Conservation (phyloP, 176 grass and related monocot species). For the Carex scoparia region DNA sequence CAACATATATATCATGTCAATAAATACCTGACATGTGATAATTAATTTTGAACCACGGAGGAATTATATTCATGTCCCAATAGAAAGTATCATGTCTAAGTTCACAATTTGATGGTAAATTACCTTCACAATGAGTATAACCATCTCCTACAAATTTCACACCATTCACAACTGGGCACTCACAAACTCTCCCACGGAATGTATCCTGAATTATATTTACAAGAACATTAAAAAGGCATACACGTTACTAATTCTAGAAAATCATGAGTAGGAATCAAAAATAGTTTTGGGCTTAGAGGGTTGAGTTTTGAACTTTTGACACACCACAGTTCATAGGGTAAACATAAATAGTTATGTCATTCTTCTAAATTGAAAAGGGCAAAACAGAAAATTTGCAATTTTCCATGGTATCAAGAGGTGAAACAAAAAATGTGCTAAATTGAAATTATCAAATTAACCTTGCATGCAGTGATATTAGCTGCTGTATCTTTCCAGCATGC, state of each 20-base stretch:
- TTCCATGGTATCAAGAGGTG: not conserved
- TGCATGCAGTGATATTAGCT: conserved; percentile 93
- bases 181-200: conserved; percentile 81
- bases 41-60: not conserved
- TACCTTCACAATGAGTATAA: conserved; percentile 94
- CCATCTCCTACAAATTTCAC: conserved; percentile 95
- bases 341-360: not conserved
- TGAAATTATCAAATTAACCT: conserved; percentile 43
- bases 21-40: not conserved
- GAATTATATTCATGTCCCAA: not conserved
- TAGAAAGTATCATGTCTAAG: not conserved
- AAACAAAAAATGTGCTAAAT: conserved; percentile 7
- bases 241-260: not conserved
- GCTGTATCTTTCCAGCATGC: conserved; percentile 89
- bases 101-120: not conserved
- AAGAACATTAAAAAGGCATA: not conserved
- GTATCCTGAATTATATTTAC: conserved; percentile 62
- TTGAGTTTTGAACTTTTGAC: not conserved
- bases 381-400: too few species aligned
- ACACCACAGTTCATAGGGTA: not conserved
- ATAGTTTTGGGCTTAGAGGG: not conserved
- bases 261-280: not conserved
- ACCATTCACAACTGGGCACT: conserved; percentile 68
- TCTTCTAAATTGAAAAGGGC: too few species aligned
- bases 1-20: not conserved